phyloP scores from a whole-genome alignment of 805 yeast species.

The Yarrowia hollandica region DNA sequence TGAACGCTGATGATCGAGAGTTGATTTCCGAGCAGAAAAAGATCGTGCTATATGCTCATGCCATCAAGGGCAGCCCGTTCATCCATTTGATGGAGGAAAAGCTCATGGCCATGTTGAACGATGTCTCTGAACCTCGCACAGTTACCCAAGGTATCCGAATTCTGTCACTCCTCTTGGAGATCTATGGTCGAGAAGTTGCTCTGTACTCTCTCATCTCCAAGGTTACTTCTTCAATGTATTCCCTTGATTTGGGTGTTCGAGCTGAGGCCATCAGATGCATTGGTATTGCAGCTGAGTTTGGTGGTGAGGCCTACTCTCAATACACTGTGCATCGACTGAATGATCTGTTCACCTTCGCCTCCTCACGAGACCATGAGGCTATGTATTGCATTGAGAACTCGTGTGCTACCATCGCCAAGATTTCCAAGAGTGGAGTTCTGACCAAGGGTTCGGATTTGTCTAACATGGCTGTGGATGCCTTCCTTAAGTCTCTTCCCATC shows the following conservation, averaged over 20 bases:
- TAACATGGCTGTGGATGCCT: conserved; percentile 62
- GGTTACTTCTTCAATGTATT: conserved; percentile 16
- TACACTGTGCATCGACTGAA: conserved; percentile 50
- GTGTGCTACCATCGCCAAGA: conserved; percentile 78
- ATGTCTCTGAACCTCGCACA: conserved; percentile 74
- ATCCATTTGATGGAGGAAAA: conserved; percentile 91
- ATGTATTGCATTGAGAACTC: conserved; percentile 84
- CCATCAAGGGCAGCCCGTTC: conserved; percentile 57
- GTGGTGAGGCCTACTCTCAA: conserved; percentile 63
- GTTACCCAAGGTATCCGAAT: conserved; percentile 65
- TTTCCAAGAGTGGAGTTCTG: conserved; percentile 60
- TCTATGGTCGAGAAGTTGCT: conserved; percentile 7
- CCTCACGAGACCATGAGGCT: conserved; percentile 78
- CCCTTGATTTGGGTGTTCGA: conserved; percentile 10
- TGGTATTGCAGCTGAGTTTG: conserved; percentile 83
- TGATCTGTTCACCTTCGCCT: conserved; percentile 69
- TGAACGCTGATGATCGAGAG: conserved; percentile 86
- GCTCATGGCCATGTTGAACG: conserved; percentile 64
- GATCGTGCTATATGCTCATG: conserved; percentile 55
- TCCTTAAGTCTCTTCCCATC: conserved; percentile 83
- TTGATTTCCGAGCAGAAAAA: conserved; percentile 87
- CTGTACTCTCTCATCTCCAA: conserved; percentile 12
- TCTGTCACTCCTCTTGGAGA: conserved; percentile 10
- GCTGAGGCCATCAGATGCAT: conserved; percentile 11
- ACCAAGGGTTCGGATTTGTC: conserved; percentile 50